A percentile compares a stretch with the other conserved stretches of the same genome.
Evolutionary conservation across 345 rosid species (phyloP).

Genomic region (Zanthoxylum bungeanum): DNA sequence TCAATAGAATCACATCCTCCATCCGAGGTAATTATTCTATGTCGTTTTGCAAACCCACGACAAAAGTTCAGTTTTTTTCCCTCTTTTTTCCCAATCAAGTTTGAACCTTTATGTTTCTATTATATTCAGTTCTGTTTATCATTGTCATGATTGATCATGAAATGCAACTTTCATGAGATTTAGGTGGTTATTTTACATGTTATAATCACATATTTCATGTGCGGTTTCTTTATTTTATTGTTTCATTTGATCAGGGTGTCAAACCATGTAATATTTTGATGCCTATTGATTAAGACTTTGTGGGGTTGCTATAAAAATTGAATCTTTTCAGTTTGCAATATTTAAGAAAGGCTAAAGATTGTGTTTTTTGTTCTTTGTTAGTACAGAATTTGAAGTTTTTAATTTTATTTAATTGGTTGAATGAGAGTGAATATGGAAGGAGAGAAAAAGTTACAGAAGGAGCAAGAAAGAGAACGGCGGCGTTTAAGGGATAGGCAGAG

Average conservation of each 20-base stretch:
- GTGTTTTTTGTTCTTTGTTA: not conserved
- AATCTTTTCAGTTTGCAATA: not conserved
- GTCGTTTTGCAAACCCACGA: not conserved
- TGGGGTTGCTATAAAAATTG: not conserved
- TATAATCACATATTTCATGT: not conserved
- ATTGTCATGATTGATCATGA: not conserved
- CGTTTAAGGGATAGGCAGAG: slow-evolving; percentile 83
- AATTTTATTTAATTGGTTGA: not conserved
- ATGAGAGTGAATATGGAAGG: slow-evolving; percentile 8
- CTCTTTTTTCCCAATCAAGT: not conserved
- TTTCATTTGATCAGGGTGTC: not conserved
- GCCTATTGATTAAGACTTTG: not conserved
- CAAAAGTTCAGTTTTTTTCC: not conserved
- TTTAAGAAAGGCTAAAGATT: not conserved
- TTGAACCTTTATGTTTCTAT: not conserved
- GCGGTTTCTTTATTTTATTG: not conserved
- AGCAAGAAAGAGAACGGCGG: slow-evolving; percentile 79
- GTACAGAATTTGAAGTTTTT: not conserved
- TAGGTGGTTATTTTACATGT: not conserved
- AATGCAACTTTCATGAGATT: not conserved
- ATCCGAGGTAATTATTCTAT: not conserved
- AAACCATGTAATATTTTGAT: not conserved
- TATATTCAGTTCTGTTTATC: not conserved
- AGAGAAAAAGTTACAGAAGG: slow-evolving; percentile 43
- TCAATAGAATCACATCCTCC: not conserved